Base-by-base conservation (phyloP, 257 asterid genomes). In the Anisodus tanguticus region DNA sequence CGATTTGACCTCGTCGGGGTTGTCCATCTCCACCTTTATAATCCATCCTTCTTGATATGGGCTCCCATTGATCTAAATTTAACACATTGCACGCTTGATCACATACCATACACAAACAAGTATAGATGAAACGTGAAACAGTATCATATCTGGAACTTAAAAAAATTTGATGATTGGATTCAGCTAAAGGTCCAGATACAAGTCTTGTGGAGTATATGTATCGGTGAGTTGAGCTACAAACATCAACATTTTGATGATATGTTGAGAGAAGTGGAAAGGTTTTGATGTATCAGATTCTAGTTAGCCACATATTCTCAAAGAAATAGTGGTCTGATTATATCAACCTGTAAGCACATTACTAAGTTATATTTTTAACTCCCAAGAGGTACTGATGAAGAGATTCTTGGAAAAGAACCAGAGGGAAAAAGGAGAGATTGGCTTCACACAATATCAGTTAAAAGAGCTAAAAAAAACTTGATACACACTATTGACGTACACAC, bases 31-130 rank as follows among this genome's bases (percentile, higher is more conserved):
- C 19, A 95, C 99, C 92, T 94, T 95, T 87, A 95, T 94, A 85
- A 95, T 91, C 99, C 99, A 95, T 85, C 99, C 99, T 9, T 92
- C 92, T 63, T 91, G 89, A 15, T 93, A 95, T 0, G 99, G 98
- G 90, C 97, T 93, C 12, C 88, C 90, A 15, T 94, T 94, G 17
- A 94, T 89, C 98, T 94, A 86, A 81, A 71, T 51, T 17, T 59
- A 13, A 5, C 0, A 19, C 19, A 49, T 8, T 2, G 13, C 8
- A 19, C 0, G n/a, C 1, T 57, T 31, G 8, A 13, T 62, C 31
- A 62, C 22, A 9, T 9, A 62, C 3, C 8, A 0, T 9, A 19
- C 8, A 37, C 8, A 3, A 62, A 59, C 8, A 11, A 62, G 68
- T 8, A 62, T 19, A 19, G 39, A 62, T 62, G 11, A 62, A 10